A percentile compares a stretch with the other conserved stretches of the same genome.
These are phyloP conservation scores for Rhizophora apiculata DNA, from an alignment of 345 rosid species.

Conservation along the genomic window DNA sequence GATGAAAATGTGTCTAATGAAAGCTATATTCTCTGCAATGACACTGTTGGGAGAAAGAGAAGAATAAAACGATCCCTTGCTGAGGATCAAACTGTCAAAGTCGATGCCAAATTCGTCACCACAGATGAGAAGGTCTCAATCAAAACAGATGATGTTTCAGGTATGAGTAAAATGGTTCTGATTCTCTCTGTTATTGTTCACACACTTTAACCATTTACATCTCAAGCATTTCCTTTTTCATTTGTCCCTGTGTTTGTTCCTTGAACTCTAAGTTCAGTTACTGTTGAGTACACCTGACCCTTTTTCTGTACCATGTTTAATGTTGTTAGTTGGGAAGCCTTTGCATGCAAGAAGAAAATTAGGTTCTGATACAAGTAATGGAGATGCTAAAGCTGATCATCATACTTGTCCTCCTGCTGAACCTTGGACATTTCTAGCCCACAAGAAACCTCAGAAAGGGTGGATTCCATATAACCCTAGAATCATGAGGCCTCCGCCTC, in stretches of 20 bases:
- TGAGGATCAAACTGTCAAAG: slow-evolving; percentile 20
- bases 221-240: neutral
- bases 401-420: slow-evolving; percentile 41
- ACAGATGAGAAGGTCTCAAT: slow-evolving; percentile 31
- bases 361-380: slow-evolving; percentile 27
- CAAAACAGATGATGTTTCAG: slow-evolving; percentile 34
- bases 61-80: slow-evolving; percentile 34
- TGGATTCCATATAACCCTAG: slow-evolving; percentile 83
- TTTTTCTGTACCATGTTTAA: neutral
- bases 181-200: neutral
- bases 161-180: slow-evolving; percentile 15
- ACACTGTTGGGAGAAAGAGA: slow-evolving; percentile 31
- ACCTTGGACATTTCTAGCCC: slow-evolving; percentile 86
- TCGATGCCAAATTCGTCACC: slow-evolving; percentile 25
- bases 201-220: neutral
- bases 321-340: slow-evolving; percentile 33
- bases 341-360: slow-evolving; percentile 30
- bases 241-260: neutral
- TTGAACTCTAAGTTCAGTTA: slow-evolving; percentile 1
- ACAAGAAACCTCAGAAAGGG: slow-evolving; percentile 86
- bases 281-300: neutral
- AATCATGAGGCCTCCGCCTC: slow-evolving; percentile 70
- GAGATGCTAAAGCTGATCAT: slow-evolving; percentile 24
- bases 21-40: slow-evolving; percentile 24
- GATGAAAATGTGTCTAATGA: slow-evolving; percentile 15